These are phyloP conservation scores for Colletotrichum tropicale DNA, from an alignment of 2,329 filamentous ascomycete genomes.

Conservation along the genomic window DNA sequence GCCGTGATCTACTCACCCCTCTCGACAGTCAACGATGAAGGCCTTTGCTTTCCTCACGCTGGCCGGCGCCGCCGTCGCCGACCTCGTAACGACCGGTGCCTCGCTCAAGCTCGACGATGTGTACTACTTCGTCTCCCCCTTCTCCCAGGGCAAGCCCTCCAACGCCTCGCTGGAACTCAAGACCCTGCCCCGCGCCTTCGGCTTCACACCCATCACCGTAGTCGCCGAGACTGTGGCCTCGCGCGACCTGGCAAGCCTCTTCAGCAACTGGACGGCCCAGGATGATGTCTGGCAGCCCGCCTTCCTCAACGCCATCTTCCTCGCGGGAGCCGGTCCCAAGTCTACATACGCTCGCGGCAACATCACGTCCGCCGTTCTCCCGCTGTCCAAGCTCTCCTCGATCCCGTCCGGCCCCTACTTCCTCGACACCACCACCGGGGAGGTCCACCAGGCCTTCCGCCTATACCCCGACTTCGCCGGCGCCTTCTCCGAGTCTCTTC, in stretches of 20 bases:
- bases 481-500: conserved; percentile 33
- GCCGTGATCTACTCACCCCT: not conserved
- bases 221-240: conserved; percentile 27
- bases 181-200: conserved; percentile 28
- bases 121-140: conserved; percentile 39
- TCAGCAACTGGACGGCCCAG: conserved; percentile 32
- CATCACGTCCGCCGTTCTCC: conserved; percentile 22
- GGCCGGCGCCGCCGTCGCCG: conserved; percentile 17
- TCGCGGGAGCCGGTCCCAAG: conserved; percentile 15
- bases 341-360: conserved; percentile 5
- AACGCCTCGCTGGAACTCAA: conserved; percentile 14
- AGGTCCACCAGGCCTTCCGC: conserved; percentile 36
- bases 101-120: conserved; percentile 33
- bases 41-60: conserved; percentile 12
- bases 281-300: conserved; percentile 32
- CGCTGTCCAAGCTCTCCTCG: conserved; percentile 16
- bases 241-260: conserved; percentile 25
- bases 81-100: conserved; percentile 32
- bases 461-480: conserved; percentile 39
- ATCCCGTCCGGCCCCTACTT: conserved; percentile 42
- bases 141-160: conserved; percentile 29
- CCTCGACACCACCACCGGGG: conserved; percentile 32
- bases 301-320: conserved; percentile 26
- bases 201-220: conserved; percentile 38
- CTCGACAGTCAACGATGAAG: not conserved